phyloP scores from a whole-genome alignment of 2,329 filamentous ascomycete species.

The Sphaerostilbella broomeana region DNA sequence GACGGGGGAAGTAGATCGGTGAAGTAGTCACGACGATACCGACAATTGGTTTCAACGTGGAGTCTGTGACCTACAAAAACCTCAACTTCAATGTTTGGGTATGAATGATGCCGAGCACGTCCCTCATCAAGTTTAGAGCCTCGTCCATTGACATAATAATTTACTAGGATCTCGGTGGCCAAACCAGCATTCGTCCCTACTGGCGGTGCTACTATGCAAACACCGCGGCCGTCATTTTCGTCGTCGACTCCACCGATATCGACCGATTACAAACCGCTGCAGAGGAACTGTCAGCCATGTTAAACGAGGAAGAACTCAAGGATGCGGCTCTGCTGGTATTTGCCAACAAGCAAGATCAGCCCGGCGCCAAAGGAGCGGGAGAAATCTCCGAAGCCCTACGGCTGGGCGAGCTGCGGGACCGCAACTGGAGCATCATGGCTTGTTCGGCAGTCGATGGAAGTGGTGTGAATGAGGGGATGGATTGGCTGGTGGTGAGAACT shows the following conservation, averaged over 20 bases:
- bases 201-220: constrained; percentile 99
- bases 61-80: constrained; percentile 97
- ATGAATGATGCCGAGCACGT: too few relatives aligned
- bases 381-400: constrained; percentile 93
- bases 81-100: constrained; percentile 99
- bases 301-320: constrained; percentile 93
- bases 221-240: constrained; percentile 96
- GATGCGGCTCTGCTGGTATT: constrained; percentile 91
- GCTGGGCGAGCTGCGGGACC: constrained; percentile 83
- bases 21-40: constrained; percentile 99
- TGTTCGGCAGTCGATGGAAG: constrained; percentile 94
- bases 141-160: constrained; percentile 5
- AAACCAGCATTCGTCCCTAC: constrained; percentile 97
- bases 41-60: constrained; percentile 98
- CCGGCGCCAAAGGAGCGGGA: constrained; percentile 89
- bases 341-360: constrained; percentile 98
- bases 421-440: constrained; percentile 98
- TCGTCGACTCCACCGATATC: constrained; percentile 96
- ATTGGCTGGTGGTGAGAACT: constrained; percentile 81
- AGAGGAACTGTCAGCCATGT: constrained; percentile 88
- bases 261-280: constrained; percentile 87
- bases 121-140: too few relatives aligned
- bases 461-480: constrained; percentile 95
- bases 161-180: constrained; percentile 77
- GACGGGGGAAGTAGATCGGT: constrained; percentile 62